Percentiles rank a stretch among this genome's conserved stretches.
Evolutionary conservation across 106 monocot species (phyloP).

Genomic region (Dactylorhiza incarnata): DNA sequence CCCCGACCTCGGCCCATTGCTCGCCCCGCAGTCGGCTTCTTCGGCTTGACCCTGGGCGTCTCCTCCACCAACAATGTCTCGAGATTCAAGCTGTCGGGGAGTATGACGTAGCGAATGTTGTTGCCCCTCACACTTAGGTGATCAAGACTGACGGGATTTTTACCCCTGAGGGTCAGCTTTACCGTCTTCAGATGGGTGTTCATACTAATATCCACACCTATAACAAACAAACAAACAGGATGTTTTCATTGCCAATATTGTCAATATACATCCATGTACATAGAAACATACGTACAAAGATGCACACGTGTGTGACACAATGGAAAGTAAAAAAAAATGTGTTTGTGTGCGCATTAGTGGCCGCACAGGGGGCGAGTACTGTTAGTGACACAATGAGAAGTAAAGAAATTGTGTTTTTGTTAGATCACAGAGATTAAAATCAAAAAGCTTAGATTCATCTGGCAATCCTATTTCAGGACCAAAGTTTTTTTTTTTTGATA

Average conservation of each 20-base stretch:
- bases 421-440: too few species aligned
- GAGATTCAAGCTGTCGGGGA: slow-evolving; percentile 93
- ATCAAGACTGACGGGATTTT: slow-evolving; percentile 84
- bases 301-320: too few species aligned
- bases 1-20: slow-evolving; percentile 68
- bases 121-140: slow-evolving; percentile 90
- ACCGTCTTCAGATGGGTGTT: slow-evolving; percentile 94
- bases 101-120: slow-evolving; percentile 87
- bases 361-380: too few species aligned
- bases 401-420: too few species aligned
- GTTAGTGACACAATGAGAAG: too few species aligned
- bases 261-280: too few species aligned
- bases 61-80: slow-evolving; percentile 93
- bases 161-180: slow-evolving; percentile 84
- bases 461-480: too few species aligned
- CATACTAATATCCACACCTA: slow-evolving; percentile 96
- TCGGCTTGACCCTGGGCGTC: slow-evolving; percentile 83
- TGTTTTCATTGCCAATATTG: not conserved
- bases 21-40: slow-evolving; percentile 87
- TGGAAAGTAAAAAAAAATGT: too few species aligned
- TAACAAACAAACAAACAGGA: not conserved
- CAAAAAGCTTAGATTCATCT: too few species aligned
- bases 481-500: too few species aligned
- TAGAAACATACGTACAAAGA: too few species aligned
- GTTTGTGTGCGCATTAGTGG: too few species aligned